Evolutionary conservation across 331 rosid genomes (phyloP).

Genomic region (Saraca asoca): DNA sequence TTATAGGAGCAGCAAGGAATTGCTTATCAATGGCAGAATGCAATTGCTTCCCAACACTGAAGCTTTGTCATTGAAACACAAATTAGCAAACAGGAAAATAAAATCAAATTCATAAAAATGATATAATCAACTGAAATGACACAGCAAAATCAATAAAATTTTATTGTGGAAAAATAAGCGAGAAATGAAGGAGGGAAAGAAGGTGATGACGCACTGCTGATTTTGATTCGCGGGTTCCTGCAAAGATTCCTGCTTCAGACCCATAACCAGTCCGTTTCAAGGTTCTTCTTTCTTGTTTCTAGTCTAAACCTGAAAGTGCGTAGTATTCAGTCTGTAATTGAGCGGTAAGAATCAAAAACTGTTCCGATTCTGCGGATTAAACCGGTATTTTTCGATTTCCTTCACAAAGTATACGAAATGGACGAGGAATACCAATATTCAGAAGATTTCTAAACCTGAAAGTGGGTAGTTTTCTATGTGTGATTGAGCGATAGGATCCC

Average conservation of each 20-base stretch:
- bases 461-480: too few species aligned
- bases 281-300: background rate
- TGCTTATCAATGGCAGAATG: conserved; percentile 56
- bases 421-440: too few species aligned
- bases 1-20: conserved; percentile 69
- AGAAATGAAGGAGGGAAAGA: background rate
- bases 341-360: too few species aligned
- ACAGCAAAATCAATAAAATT: background rate
- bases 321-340: background rate
- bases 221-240: conserved; percentile 11
- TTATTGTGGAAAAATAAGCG: background rate
- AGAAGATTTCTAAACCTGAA: too few species aligned
- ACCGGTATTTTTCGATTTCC: too few species aligned
- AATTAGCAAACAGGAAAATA: background rate
- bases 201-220: conserved; percentile 12
- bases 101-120: background rate
- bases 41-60: conserved; percentile 35
- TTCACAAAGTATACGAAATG: too few species aligned
- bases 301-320: background rate
- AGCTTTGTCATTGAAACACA: background rate
- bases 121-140: background rate
- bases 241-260: conserved; percentile 29
- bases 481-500: too few species aligned
- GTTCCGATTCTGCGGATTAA: too few species aligned
- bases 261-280: conserved; percentile 14